Base-by-base conservation (phyloP, 2,329 filamentous ascomycete genomes). In the Microdochium nivale region DNA sequence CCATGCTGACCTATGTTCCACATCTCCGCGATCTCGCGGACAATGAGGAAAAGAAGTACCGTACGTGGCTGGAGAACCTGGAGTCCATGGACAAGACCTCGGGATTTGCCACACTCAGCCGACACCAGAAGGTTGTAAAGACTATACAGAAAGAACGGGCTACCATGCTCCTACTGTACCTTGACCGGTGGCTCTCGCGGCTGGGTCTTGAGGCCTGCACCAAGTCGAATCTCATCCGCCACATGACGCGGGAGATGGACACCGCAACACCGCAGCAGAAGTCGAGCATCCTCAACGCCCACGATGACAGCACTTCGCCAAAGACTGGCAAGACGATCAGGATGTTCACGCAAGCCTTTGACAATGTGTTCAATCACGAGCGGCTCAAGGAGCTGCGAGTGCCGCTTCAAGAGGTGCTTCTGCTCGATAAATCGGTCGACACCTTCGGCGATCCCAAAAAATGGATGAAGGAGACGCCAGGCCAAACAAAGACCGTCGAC, bases 1-100 rank as follows among this genome's bases (percentile, higher is more conserved):
- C 79, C 1, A 78, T 79, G 69, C 69, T 82, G 50, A 80, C 76
- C 30, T 83, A 81, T 60, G 77, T 82, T 14, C 80, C 80, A 14
- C 78, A 82, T 61, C 64, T 83, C 49, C 73, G 77, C 50, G 80
- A 83, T 55, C 66, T 83, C 25, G 74, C 78, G 47, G 75, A 74
- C 24, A 73, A 74, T n/a, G 78, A 81, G 59, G 79, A 81, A 58
- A 67, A 69, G 14, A 72, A 75, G 54, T 81, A 81, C 58, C 74
- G 76, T 52, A 64, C 72, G 19, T 83, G 79, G 78, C 70, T 83
- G 13, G 71, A 77, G 55, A 77, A 81, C 56, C 64, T 83, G 11
- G 76, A 81, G 55, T 74, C 73, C 32, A 79, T 81, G 65, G 79
- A 83, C 53, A 73, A 72, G 53, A 76, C 77, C 48, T 80, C 77